phyloP scores from a whole-genome alignment of 2,329 filamentous ascomycete species.

The Cladosporium colombiae region DNA sequence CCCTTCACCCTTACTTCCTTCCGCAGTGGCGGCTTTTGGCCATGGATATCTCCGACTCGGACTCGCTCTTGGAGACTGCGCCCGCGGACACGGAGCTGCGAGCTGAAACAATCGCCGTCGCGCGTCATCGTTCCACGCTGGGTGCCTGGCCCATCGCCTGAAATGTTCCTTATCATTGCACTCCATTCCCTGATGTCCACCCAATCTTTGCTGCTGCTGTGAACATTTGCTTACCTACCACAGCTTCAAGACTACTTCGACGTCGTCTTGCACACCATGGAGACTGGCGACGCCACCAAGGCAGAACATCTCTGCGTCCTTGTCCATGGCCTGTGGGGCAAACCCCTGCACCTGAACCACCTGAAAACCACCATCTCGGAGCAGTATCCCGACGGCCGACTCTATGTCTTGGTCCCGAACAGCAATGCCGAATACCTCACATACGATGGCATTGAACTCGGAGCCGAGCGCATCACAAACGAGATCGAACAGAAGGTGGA shows the following conservation, averaged over 20 bases:
- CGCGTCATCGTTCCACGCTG: slow-evolving; percentile 3
- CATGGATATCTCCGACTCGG: neutral
- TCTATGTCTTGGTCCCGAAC: slow-evolving; percentile 71
- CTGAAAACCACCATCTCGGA: slow-evolving; percentile 66
- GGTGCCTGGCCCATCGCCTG: neutral
- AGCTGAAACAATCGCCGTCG: neutral
- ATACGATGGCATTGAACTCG: slow-evolving; percentile 68
- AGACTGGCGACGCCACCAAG: slow-evolving; percentile 15
- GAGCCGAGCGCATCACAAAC: slow-evolving; percentile 64
- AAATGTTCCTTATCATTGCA: neutral
- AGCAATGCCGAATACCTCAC: slow-evolving; percentile 71
- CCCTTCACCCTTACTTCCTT: neutral
- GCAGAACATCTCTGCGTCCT: slow-evolving; percentile 71
- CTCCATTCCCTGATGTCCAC: neutral
- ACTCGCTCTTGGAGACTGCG: neutral
- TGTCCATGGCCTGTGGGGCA: slow-evolving; percentile 79
- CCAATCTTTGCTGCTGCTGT: neutral
- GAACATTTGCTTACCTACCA: too few relatives aligned
- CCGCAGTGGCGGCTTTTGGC: neutral
- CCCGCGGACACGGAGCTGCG: neutral
- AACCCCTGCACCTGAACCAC: slow-evolving; percentile 70
- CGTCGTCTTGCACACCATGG: slow-evolving; percentile 7
- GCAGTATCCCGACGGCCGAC: slow-evolving; percentile 60
- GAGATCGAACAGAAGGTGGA: slow-evolving; percentile 64
- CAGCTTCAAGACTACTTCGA: neutral